Evolutionary conservation across 1,284 basidiomycete genomes (phyloP), one percentile per base, ranked within the genome.

Genomic region (Puccinia hordei): DNA sequence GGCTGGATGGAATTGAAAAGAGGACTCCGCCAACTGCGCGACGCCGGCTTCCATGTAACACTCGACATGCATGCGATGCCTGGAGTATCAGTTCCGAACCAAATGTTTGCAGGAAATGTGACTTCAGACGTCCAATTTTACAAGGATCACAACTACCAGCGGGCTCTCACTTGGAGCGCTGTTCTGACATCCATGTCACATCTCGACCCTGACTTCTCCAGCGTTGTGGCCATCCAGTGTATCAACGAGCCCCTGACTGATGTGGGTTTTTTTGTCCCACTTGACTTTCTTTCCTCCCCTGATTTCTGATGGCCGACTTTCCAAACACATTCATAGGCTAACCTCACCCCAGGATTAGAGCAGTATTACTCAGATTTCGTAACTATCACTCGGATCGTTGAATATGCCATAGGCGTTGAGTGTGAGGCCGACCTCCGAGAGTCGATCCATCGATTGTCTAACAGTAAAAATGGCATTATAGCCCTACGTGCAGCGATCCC

Each of bases 171-270:
- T 38, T 93, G 92, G 92, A 90, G 91, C 0, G 90, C 90, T 19
- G 90, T 92, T 35, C 92, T 93, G 90, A 90, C 92, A 0, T 85
- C 88, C 6, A 86, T 93, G 22, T 86, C 90, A 1, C 92, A 93
- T 83, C 85, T 91, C 24, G 90, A 93, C 83, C 88, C 91, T 8
- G 86, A 87, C 53, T 93, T 93, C 83, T 86, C 83, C 30, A 89
- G 87, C 41, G 91, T 91, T n/a, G 90, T 90, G 73, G 87, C 90
- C 0, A 91, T 93, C 46, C 88, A 92, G 83, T 91, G 91, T 0
- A 87, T 91, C 59, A 93, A 93, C 82, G 92, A 93, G 81, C 91
- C 91, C 0, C 33, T 73, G 13, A 33, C 5, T 22, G 51, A 81
- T 41, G 79, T 81, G 38, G 44, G 61, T 71, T 89, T 91, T 82